Conservation (phyloP, 257 asterid genomes). For the Solanum piurae region DNA sequence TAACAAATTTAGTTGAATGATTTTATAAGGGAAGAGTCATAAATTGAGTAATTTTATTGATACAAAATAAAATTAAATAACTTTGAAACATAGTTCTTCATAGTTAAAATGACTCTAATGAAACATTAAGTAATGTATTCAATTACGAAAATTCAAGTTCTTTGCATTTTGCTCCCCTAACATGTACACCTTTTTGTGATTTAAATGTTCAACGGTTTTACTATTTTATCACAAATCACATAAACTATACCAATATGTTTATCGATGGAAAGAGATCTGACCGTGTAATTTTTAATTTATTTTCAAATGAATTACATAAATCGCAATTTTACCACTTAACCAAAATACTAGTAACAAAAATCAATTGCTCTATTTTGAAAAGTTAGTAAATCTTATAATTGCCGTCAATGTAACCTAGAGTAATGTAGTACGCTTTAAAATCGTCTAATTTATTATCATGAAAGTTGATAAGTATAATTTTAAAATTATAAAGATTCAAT, state of each 20-base stretch:
- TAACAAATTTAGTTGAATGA: no score
- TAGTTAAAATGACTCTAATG: neutral
- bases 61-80: neutral
- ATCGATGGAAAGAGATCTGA: neutral
- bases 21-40: no score
- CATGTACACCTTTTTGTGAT: neutral
- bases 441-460: neutral
- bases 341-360: neutral
- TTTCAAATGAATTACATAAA: neutral
- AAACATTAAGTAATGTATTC: neutral
- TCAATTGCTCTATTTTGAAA: neutral
- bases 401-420: neutral
- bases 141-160: neutral
- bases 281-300: neutral
- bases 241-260: neutral
- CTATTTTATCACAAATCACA: neutral
- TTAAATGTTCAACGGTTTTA: neutral
- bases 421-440: neutral
- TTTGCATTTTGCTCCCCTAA: neutral
- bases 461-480: neutral
- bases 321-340: neutral
- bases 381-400: neutral
- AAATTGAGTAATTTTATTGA: no score
- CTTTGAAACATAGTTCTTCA: no score
- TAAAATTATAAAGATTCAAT: neutral